Base-by-base conservation (phyloP, 2,329 filamentous ascomycete species). In the Cyphellophora attinorum region DNA sequence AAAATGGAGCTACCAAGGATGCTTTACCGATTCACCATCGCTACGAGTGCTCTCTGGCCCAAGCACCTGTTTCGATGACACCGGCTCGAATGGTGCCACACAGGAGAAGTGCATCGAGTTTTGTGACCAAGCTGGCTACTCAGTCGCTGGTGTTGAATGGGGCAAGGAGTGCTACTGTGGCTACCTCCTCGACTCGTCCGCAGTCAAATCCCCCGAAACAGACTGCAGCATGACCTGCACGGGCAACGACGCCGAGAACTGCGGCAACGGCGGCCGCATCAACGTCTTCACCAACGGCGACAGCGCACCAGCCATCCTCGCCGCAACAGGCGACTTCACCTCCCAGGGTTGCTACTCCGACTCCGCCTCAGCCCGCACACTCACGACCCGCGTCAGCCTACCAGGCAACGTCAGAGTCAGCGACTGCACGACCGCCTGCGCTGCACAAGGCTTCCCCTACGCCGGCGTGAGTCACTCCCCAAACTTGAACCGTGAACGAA, bases 221-320 rank as follows among this genome's bases (percentile, higher is more conserved):
- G 38, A 50, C n/a, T 50, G 47, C 32, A 35, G 38, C 16, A 49
- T 47, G 44, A 37, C 27, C 18, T 50, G 47, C 34, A 41, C 27
- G 32, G 72, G 72, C 11, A 54, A 74, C 42, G 36, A 48, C 3
- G 46, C 44, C 2, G 55, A 71, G 41, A 65, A 59, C 49, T 76
- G 72, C 35, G 72, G 72, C 38, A 71, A 67, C 19, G 29, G 29
- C 18, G 35, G 37, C 32, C 19, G 41, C 18, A 17, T 44, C n/a
- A 44, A 18, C 14, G n/a, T 41, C 12, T 44, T 41, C 30, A 14
- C 21, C 27, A 41, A 39, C 19, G 31, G 13, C 27, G 16, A 21
- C 2, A 25, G 18, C 23, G 15, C 27, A 13, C 31, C 41, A 11
- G 21, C 31, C 15, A 34, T 27, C 3, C 38, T 39, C 17, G 25